Base-by-base conservation (phyloP, 345 rosid species). In the Eucalyptus marginata region DNA sequence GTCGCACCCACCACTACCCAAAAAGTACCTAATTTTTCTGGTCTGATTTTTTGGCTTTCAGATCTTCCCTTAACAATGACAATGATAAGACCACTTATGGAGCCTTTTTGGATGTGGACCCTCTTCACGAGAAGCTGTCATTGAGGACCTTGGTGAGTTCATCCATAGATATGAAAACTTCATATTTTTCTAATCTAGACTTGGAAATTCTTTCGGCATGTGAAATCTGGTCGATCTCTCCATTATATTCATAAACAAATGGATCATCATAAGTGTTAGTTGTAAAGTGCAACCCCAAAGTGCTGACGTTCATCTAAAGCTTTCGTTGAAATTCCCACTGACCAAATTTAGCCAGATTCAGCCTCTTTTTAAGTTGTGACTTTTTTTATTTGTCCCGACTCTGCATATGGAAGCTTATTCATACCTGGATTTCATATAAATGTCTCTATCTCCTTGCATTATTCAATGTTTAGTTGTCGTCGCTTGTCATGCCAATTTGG, bases 71-170 rank as follows among this genome's bases (percentile, higher is more conserved):
- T 25, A 91, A 92, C 7, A 20, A 25, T 9, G 86, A 31, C 15
- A 89, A 91, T 33, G 94, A 94, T 51, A 92, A 91, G 88, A 93
- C 94, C 22, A 88, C 91, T 4, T 96, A 94, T 86, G 98, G 97
- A 56, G 94, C 94, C 29, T 95, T 94, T 88, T 25, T 96, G 27
- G 89, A 96, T 86, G 91, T 96, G 86, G 89, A 94, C 89, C 95
- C 95, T 86, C 88, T 89, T 56, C 87, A 87, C 13, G 92, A 95
- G 84, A 68, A 91, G 51, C 86, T 96, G 51, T 92, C 96, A 31
- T 84, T 96, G 43, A 94, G 98, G 87, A 92, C 92, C 86, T 89
- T 97, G 94, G 95, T 93, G 85, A 90, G 94, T 92, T 84, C 46
- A 40, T 44, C 5, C 16, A 40, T 25, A 15, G 40, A 86, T 31